These are phyloP conservation scores for Rosa hybrid DNA, from an alignment of 331 rosid genomes.

Conservation along the genomic window DNA sequence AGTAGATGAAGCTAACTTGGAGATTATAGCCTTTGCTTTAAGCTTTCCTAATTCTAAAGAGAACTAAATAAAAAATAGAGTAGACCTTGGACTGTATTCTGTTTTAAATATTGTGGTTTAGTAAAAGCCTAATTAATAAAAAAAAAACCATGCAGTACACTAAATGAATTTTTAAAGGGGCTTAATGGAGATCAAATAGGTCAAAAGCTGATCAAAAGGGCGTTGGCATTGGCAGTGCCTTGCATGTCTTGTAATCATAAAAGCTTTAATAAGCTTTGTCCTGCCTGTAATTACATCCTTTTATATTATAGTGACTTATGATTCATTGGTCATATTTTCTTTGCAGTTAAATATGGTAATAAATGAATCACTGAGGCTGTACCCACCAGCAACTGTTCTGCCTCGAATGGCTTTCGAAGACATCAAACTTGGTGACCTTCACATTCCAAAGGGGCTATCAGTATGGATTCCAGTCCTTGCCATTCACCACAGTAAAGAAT, in stretches of 20 bases:
- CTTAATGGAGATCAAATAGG: conserved; percentile 19
- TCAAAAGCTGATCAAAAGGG: conserved; percentile 12
- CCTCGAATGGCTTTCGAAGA: conserved; percentile 97
- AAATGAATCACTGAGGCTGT: conserved; percentile 81
- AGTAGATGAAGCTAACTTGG: not conserved
- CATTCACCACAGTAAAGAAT: conserved; percentile 78
- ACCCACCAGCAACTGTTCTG: conserved; percentile 90
- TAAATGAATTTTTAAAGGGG: conserved; percentile 9
- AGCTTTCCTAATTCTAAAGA: not conserved
- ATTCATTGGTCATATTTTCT: conserved; percentile 6
- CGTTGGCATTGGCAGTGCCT: conserved; percentile 6
- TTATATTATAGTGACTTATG: not conserved
- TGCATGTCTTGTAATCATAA: conserved; percentile 15
- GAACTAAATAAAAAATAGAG: conserved; percentile 9
- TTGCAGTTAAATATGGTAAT: conserved; percentile 86
- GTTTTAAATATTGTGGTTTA: not conserved
- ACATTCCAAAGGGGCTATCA: conserved; percentile 87
- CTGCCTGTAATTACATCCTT: not conserved
- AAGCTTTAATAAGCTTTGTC: conserved; percentile 1
- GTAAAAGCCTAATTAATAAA: not conserved
- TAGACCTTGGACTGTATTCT: conserved; percentile 31
- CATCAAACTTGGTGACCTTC: conserved; percentile 72
- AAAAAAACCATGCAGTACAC: not conserved
- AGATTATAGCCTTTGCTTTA: not conserved
- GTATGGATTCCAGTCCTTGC: conserved; percentile 97